Conservation (phyloP, 345 rosid genomes). For the Sapria himalayana region DNA sequence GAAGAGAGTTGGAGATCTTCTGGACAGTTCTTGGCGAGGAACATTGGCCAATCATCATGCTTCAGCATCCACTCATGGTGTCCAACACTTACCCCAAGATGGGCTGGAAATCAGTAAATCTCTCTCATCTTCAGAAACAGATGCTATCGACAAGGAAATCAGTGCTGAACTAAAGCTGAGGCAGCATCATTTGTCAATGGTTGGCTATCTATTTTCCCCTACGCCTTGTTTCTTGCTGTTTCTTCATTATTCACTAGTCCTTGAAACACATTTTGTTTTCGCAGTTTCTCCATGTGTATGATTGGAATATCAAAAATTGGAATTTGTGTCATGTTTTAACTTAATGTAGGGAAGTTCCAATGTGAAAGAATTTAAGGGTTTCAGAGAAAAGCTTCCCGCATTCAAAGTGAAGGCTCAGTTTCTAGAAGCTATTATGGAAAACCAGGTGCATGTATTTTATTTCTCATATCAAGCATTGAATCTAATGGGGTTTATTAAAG, state of each 20-base stretch:
- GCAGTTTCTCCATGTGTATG: too few relatives aligned
- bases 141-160: conserved; percentile 34
- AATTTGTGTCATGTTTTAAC: conserved; percentile 2
- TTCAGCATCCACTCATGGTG: conserved; percentile 16
- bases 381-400: conserved; percentile 81
- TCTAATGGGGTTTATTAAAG: too few relatives aligned
- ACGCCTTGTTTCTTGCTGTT: too few relatives aligned
- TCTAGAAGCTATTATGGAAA: conserved; percentile 50
- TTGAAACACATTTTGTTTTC: too few relatives aligned
- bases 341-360: conserved; percentile 29
- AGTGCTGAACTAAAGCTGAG: conserved; percentile 47
- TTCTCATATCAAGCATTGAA: conserved; percentile 2
- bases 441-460: conserved; percentile 33
- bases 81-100: conserved; percentile 12
- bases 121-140: conserved; percentile 12
- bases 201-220: too few relatives aligned
- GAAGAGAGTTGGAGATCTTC: conserved; percentile 60
- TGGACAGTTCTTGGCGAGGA: conserved; percentile 28
- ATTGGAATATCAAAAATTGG: neutral
- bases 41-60: conserved; percentile 19
- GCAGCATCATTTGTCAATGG: conserved; percentile 51
- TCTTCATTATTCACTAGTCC: too few relatives aligned
- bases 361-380: conserved; percentile 41
- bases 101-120: conserved; percentile 17
- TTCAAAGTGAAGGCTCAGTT: conserved; percentile 56